Evolutionary conservation across 352 stramenopile genomes (phyloP), one percentile per base, ranked within the genome.

Genomic region (Pythium folliculosum): DNA sequence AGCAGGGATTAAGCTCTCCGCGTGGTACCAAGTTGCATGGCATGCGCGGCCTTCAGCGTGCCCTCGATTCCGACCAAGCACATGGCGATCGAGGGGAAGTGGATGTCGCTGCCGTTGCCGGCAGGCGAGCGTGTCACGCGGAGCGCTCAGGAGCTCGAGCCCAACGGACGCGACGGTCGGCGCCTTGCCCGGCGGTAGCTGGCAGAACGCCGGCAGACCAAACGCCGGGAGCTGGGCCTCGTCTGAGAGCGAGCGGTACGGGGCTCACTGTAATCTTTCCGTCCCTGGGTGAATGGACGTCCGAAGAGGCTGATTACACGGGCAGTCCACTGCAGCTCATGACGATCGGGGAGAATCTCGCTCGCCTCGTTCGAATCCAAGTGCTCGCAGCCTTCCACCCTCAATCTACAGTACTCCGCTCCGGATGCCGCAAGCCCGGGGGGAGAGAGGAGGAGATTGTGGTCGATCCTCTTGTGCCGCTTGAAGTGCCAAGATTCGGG

Each of bases 11-110:
- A 43, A 50, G n/a, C 17, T 21, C 23, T 65, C 59, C 4, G 23
- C 49, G 25, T 14, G 25, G 19, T 57, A 7, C 50, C 8, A 21
- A 38, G 17, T 17, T 27, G 54, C 12, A 45, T 49, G 32, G 35
- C 13, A 19, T 60, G 21, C 27, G 50, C 27, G 25, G 49, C 30
- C 25, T 27, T 38, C 7, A 67, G 23, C 19, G 54, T 60, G n/a
- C 45, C 37, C 17, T 67, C 60, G 14, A 35, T 37, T 16, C 60
- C 49, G 25, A 67, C 50, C 22, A 50, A 67, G 50, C 55, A 67
- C 60, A 67, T 67, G 50, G 60, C 60, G 19, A 61, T 67, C 2
- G 60, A 67, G n/a, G 60, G 25, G 5, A 61, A 21, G 40, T 67
- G 54, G 38, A 67, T 67, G 60, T 67, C 60, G 40, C 38, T 55